These are phyloP conservation scores for Geotrichum klebahnii DNA, from an alignment of 1,139 yeast species.

Conservation along the genomic window DNA sequence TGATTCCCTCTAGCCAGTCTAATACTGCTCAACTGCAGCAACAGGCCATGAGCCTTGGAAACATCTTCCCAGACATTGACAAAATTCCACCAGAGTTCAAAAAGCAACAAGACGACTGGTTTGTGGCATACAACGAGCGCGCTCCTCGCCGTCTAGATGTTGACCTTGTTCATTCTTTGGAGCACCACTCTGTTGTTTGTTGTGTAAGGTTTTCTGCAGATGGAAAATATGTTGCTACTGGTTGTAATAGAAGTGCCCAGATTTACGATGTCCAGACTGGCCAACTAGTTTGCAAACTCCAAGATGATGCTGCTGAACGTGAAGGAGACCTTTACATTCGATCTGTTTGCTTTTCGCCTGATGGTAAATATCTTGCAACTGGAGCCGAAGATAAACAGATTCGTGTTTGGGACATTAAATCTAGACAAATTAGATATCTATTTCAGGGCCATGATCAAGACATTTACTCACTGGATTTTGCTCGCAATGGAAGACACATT, in stretches of 20 bases:
- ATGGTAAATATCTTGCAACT: conserved; percentile 90
- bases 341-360: conserved; percentile 94
- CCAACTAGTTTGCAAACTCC: conserved; percentile 77
- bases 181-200: conserved; percentile 92
- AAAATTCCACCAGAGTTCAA: conserved; percentile 71
- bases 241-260: conserved; percentile 94
- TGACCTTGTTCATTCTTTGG: conserved; percentile 82
- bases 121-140: conserved; percentile 88
- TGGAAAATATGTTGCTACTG: conserved; percentile 92
- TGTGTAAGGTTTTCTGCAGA: conserved; percentile 77
- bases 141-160: conserved; percentile 73
- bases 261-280: conserved; percentile 92
- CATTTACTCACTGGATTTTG: conserved; percentile 90
- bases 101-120: conserved; percentile 82
- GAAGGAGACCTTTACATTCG: conserved; percentile 83
- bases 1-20: conserved; percentile 28
- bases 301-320: conserved; percentile 62
- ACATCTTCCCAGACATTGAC: conserved; percentile 79
- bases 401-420: conserved; percentile 91
- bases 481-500: conserved; percentile 90
- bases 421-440: conserved; percentile 80
- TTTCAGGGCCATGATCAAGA: conserved; percentile 97
- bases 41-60: conserved; percentile 34
- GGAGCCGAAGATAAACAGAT: conserved; percentile 98
- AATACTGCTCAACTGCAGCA: conserved; percentile 35